Evolutionary conservation across 164 flowering plant genomes (phyloP), one percentile per base, ranked within the genome.

Genomic region (Akebia trifoliata): DNA sequence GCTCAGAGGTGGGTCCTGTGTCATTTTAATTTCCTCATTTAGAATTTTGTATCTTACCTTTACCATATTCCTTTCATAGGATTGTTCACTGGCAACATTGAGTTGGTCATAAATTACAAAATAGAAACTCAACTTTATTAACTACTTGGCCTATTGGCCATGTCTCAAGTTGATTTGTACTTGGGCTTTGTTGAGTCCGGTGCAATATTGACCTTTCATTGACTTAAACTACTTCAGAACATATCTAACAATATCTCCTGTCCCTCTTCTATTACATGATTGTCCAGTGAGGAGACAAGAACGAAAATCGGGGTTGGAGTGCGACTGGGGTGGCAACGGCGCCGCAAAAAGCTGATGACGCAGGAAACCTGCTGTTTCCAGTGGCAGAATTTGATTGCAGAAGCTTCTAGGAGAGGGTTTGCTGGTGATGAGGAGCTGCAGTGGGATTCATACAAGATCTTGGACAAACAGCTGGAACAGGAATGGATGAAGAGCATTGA

Each of bases 341-440:
- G 92, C 17, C 84, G 82, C 14, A 65, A 71, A 66, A 86, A 64
- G 78, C 48, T 73, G 69, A 54, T 71, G 76, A 50, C 81, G 56
- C 97, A 90, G 60, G 93, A 90, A 63, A 74, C 63, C 43, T 90
- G 96, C 77, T 63, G 59, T 66, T 72, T 73, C 55, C 82, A 86
- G 57, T 93, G 99, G 99, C 90, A 83, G 66, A 81, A 86, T 68
- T 60, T 84, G 71, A 79, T 91, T 70, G 87, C 96, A 30, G 87
- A 80, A 64, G 84, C 90, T 72, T 79, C 93, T 57, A 81, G 87
- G 72, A 67, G 40, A 44, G 99, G 99, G 25, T 61, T 46, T 50
- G 50, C 46, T 36, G 87, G 76, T 50, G 85, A 90, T 69, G 85
- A 76, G 56, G 95, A 84, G 72, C 72, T 87, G 46, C 83, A 79